These are phyloP conservation scores for Lasiosphaeria ovina DNA, from an alignment of 495 filamentous ascomycete species.

Conservation along the genomic window DNA sequence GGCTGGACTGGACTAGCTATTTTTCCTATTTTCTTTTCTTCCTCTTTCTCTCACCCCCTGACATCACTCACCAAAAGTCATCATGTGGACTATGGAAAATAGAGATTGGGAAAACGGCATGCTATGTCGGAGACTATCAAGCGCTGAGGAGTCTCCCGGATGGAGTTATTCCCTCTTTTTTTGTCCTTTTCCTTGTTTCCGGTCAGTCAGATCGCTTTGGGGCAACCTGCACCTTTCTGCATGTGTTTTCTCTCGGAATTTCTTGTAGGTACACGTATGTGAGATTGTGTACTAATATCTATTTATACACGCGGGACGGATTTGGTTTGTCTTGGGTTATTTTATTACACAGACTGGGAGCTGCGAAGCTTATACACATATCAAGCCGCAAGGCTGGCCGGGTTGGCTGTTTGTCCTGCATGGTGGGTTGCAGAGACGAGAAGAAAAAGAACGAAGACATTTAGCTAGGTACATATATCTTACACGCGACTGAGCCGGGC, in stretches of 20 bases:
- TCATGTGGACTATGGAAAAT: background rate
- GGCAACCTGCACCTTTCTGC: background rate
- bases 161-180: conserved; percentile 24
- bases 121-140: conserved; percentile 44
- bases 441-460: background rate
- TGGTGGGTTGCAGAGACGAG: background rate
- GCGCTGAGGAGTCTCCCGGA: conserved; percentile 52
- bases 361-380: background rate
- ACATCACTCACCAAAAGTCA: background rate
- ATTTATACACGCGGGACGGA: background rate
- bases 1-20: too few species aligned
- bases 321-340: background rate
- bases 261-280: background rate
- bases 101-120: conserved; percentile 6
- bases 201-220: background rate
- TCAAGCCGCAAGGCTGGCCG: background rate
- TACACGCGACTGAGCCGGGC: too few species aligned
- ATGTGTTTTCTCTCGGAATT: background rate
- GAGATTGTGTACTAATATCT: background rate
- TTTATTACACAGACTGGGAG: background rate
- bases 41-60: too few species aligned
- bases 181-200: conserved; percentile 14
- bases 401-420: background rate
- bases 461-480: too few species aligned
- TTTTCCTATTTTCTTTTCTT: too few species aligned